Base-by-base conservation (phyloP, 169 alveolate genomes). In the Theileria sp. region DNA sequence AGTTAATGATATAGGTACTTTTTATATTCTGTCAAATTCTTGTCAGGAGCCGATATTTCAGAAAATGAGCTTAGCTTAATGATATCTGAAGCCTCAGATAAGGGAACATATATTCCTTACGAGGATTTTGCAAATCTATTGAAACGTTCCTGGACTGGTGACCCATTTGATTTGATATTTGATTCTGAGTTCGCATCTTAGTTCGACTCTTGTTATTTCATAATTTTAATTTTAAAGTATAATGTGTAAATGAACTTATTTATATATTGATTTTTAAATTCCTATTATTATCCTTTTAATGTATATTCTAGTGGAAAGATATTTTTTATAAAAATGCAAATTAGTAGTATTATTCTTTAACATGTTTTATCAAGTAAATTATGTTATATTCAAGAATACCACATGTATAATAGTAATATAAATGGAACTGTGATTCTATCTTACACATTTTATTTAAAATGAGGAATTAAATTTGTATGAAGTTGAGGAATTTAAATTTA, bases 71-170 rank as follows among this genome's bases (percentile, higher is more conserved):
- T 85, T 36, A 19, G 30, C 1, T 54, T 85, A 23, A 85, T 85
- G 91, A 61, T 85, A 10, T 50, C 83, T 23, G 88, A 79, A 49
- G 85, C 91, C 5, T 64, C 91, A 8, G 32, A 19, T 19, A 72
- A 79, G 28, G 70, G 67, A 58, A 34, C 50, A 13, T 79, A 74
- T 49, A 75, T 85, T 19, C 66, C 75, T 0, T 67, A 21, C 64
- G 91, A 85, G 4, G 86, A 78, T 28, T 85, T 85, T 75, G 65
- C 61, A 28, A 77, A 69, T 25, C 72, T 85, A 21, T 66, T 85
- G 0, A 85, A 79, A 64, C 28, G 50, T 0, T 69, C 91, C 32
- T 85, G 91, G 91, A 23, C 85, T n/a, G 89, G 89, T 7, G 89
- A 60, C 10, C 50, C 83, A 19, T 19, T 69, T 64, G 81, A 67